phyloP scores from a whole-genome alignment of 495 filamentous ascomycete genomes.

The Pseudoneurospora amorphoporcata region DNA sequence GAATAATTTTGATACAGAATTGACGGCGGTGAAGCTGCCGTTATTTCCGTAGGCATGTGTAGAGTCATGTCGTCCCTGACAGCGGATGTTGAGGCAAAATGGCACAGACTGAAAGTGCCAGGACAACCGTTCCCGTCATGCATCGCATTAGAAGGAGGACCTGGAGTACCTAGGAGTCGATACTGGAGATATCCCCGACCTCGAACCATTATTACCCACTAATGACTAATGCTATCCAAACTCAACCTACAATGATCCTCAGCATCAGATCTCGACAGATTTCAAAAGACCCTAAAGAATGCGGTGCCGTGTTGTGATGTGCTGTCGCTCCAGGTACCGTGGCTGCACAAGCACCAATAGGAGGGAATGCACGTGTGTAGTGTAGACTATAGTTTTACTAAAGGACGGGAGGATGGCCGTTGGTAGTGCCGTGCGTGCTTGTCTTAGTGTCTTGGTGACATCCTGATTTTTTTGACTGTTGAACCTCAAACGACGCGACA shows the following conservation, averaged over 20 bases:
- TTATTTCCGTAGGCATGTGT: neutral
- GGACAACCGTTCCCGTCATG: neutral
- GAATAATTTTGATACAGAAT: neutral
- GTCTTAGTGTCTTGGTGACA: neutral
- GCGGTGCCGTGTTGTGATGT: neutral
- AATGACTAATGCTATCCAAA: neutral
- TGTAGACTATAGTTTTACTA: neutral
- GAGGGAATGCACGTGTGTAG: neutral
- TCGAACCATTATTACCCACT: neutral
- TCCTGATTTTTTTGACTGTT: neutral
- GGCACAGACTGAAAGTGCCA: neutral
- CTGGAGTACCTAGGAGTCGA: neutral
- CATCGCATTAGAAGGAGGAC: neutral
- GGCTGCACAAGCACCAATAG: neutral
- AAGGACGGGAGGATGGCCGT: neutral
- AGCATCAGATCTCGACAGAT: neutral
- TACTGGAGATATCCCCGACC: neutral
- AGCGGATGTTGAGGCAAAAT: neutral
- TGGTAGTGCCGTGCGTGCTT: neutral
- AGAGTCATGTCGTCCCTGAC: neutral
- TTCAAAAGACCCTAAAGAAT: neutral
- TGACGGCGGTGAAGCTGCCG: neutral
- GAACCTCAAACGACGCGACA: neutral
- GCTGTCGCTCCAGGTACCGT: neutral
- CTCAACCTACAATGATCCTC: neutral